Percentiles rank a stretch among this genome's conserved stretches.
phyloP scores from a whole-genome alignment of 768 basidiomycete genomes.

The Fistulinella prunicolor region DNA sequence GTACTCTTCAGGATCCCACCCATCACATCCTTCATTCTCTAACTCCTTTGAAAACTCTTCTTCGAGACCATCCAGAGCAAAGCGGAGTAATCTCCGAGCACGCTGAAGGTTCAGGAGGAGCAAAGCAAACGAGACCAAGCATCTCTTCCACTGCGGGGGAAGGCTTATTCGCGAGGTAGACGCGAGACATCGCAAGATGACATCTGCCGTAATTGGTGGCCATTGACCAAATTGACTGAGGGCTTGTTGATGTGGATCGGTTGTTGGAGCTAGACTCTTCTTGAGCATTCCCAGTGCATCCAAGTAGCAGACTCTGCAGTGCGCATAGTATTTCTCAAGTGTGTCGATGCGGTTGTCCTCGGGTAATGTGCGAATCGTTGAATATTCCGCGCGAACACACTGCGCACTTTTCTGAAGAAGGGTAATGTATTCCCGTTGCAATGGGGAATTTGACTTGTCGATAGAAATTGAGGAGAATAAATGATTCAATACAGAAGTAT shows the following conservation, averaged over 20 bases:
- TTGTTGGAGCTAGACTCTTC: slow-evolving; percentile 11
- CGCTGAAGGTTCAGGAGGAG: slow-evolving; percentile 22
- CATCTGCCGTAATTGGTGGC: slow-evolving; percentile 27
- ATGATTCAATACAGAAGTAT: not conserved
- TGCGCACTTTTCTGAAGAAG: not conserved
- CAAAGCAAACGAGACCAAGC: slow-evolving; percentile 28
- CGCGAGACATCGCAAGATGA: slow-evolving; percentile 27
- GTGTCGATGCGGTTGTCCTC: not conserved
- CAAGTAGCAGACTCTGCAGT: slow-evolving; percentile 1
- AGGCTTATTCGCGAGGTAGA: slow-evolving; percentile 4
- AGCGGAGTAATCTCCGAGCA: slow-evolving; percentile 8
- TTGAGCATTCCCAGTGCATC: not conserved
- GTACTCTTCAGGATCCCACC: slow-evolving; percentile 13
- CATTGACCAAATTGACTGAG: slow-evolving; percentile 24
- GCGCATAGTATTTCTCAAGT: not conserved
- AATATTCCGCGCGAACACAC: not conserved
- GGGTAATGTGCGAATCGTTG: not conserved
- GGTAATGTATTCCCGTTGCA: slow-evolving; percentile 14
- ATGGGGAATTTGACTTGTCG: not conserved
- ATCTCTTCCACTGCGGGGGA: slow-evolving; percentile 25
- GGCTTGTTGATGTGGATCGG: not conserved
- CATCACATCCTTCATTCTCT: slow-evolving; percentile 16
- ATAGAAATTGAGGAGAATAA: not conserved
- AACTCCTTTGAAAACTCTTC: slow-evolving; percentile 31
- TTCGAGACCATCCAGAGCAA: slow-evolving; percentile 15